Conservation (phyloP, 768 basidiomycete species). For the Pulveroboletus sp. region DNA sequence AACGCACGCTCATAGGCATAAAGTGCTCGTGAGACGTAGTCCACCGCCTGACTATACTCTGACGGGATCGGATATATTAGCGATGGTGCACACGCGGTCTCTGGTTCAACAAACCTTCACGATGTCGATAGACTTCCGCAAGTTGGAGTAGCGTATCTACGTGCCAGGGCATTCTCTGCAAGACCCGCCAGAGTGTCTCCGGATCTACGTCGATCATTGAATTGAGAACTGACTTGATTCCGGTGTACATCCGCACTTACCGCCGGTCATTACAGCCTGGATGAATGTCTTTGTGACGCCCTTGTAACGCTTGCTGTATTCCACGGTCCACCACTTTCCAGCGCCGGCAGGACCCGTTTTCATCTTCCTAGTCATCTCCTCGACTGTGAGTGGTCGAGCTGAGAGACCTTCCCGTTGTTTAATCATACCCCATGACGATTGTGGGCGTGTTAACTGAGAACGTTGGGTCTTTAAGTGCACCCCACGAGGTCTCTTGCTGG, state of each 20-base stretch:
- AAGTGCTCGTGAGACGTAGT: conserved; percentile 87
- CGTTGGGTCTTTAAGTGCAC: conserved; percentile 37
- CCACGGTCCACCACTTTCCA: conserved; percentile 88
- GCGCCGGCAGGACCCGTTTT: conserved; percentile 38
- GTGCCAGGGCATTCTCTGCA: conserved; percentile 84
- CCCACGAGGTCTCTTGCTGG: conserved; percentile 36
- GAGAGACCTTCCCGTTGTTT: conserved; percentile 70
- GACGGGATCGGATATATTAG: conserved; percentile 1
- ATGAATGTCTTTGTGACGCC: conserved; percentile 78
- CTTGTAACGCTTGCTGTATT: conserved; percentile 81
- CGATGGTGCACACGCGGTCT: neutral
- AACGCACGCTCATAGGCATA: conserved; percentile 92
- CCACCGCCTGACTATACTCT: conserved; percentile 83
- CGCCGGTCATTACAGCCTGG: conserved; percentile 74
- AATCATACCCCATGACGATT: conserved; percentile 69
- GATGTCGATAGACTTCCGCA: conserved; percentile 46
- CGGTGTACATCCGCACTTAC: conserved; percentile 38
- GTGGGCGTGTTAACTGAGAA: conserved; percentile 74
- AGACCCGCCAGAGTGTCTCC: conserved; percentile 67
- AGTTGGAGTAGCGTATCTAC: conserved; percentile 67
- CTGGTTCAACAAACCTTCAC: conserved; percentile 60
- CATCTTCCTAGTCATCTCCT: conserved; percentile 47
- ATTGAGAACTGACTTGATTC: neutral
- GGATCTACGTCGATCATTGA: conserved; percentile 48
- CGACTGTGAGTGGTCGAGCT: conserved; percentile 49